A percentile compares a stretch with the other conserved stretches of the same genome.
Evolutionary conservation across 2,329 filamentous ascomycete species (phyloP).

Genomic region (Coniochaeta hoffmannii): DNA sequence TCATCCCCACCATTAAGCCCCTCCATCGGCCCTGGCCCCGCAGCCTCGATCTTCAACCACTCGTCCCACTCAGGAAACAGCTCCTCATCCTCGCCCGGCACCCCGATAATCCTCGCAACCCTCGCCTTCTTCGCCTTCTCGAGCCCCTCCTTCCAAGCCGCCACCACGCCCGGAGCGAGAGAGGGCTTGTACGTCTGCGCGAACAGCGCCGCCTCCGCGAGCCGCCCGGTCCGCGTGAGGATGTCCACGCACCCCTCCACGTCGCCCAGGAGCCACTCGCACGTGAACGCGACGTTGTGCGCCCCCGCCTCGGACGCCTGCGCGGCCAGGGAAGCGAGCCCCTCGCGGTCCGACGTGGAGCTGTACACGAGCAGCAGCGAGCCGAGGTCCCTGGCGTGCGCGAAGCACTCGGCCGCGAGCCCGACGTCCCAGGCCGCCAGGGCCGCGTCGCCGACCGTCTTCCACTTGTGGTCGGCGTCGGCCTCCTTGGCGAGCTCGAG

Average conservation of each 20-base stretch:
- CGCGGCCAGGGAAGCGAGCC: constrained; percentile 62
- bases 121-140: constrained; percentile 82
- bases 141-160: constrained; percentile 73
- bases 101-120: constrained; percentile 74
- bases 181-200: constrained; percentile 94
- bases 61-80: constrained; percentile 97
- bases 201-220: constrained; percentile 84
- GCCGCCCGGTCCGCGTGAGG: constrained; percentile 68
- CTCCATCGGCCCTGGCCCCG: constrained; percentile 38
- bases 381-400: constrained; percentile 81
- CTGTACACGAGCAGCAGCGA: constrained; percentile 84
- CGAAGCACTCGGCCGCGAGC: constrained; percentile 89
- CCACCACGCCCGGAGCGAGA: constrained; percentile 57
- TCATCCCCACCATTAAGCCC: constrained; percentile 15
- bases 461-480: constrained; percentile 96
- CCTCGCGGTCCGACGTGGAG: constrained; percentile 71
- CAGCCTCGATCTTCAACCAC: constrained; percentile 72
- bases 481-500: constrained; percentile 75
- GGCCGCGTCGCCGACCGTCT: constrained; percentile 89
- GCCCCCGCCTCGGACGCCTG: constrained; percentile 71
- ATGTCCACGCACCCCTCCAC: constrained; percentile 74
- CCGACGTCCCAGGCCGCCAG: constrained; percentile 78
- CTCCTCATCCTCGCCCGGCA: constrained; percentile 75
- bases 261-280: constrained; percentile 80
- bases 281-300: constrained; percentile 90